phyloP scores from a whole-genome alignment of 1,139 yeast genomes.

The Saccharomyces hybrid region DNA sequence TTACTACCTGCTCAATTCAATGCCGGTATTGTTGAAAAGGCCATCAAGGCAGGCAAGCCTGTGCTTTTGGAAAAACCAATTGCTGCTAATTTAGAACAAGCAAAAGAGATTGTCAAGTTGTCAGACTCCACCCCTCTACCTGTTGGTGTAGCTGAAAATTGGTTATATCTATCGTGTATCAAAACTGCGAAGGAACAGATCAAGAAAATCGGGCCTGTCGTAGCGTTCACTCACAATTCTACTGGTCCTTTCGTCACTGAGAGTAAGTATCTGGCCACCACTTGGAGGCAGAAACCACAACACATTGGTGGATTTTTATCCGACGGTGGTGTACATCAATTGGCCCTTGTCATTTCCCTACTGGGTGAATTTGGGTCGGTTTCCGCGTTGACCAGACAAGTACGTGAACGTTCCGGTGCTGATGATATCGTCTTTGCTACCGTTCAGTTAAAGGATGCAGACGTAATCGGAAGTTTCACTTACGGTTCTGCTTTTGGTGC shows the following conservation, averaged over 20 bases:
- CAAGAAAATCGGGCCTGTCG: slow-evolving; percentile 65
- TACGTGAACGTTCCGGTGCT: slow-evolving; percentile 66
- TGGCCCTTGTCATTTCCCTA: slow-evolving; percentile 77
- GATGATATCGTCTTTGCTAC: slow-evolving; percentile 75
- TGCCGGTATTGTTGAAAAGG: slow-evolving; percentile 51
- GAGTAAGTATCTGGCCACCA: slow-evolving; percentile 59
- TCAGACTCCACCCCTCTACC: slow-evolving; percentile 55
- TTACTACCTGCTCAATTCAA: slow-evolving; percentile 80
- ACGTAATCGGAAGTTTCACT: slow-evolving; percentile 78
- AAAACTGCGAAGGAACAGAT: slow-evolving; percentile 46
- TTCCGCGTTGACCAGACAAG: slow-evolving; percentile 67
- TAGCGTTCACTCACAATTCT: slow-evolving; percentile 68
- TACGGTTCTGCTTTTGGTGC: slow-evolving; percentile 91
- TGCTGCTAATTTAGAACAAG: slow-evolving; percentile 76
- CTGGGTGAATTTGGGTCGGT: slow-evolving; percentile 65
- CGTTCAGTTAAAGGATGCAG: slow-evolving; percentile 47
- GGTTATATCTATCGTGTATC: slow-evolving; percentile 62
- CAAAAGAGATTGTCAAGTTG: slow-evolving; percentile 64
- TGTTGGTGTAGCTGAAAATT: slow-evolving; percentile 73
- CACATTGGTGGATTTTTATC: slow-evolving; percentile 87
- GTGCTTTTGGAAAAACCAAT: slow-evolving; percentile 82
- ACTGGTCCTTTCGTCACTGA: slow-evolving; percentile 69
- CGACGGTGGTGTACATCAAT: slow-evolving; percentile 94
- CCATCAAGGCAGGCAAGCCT: slow-evolving; percentile 65
- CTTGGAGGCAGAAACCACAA: slow-evolving; percentile 85